These are phyloP conservation scores for Euphrasia confusa DNA, from an alignment of 257 asterid species.

Conservation along the genomic window DNA sequence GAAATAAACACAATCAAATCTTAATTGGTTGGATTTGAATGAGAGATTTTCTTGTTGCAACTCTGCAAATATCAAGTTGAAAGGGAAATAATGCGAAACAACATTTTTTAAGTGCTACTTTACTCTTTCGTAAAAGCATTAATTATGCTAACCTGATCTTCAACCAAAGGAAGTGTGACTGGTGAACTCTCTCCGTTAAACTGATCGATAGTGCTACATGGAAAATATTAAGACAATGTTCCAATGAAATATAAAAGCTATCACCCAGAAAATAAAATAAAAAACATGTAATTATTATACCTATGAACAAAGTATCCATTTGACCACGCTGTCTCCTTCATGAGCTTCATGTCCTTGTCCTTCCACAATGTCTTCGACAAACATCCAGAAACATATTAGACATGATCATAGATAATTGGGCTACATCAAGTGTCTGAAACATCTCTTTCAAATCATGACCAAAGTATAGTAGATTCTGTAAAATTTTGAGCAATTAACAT, in stretches of 20 bases:
- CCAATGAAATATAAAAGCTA: neutral
- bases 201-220: slow-evolving; percentile 4
- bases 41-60: no score
- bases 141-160: slow-evolving; percentile 51
- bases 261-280: neutral
- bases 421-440: slow-evolving; percentile 2
- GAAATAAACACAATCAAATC: neutral
- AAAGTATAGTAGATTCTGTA: no score
- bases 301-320: slow-evolving; percentile 97
- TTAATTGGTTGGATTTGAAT: neutral
- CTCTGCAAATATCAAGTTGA: neutral
- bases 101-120: neutral
- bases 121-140: slow-evolving; percentile 20
- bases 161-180: slow-evolving; percentile 52
- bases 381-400: slow-evolving; percentile 22
- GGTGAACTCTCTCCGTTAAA: slow-evolving; percentile 11
- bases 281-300: slow-evolving; percentile 28
- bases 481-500: no score
- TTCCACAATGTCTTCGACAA: slow-evolving; percentile 59
- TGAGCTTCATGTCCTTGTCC: slow-evolving; percentile 29
- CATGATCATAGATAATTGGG: slow-evolving; percentile 18
- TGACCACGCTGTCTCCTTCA: slow-evolving; percentile 34
- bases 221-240: neutral
- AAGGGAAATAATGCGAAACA: neutral
- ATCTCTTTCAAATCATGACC: no score